phyloP scores from a whole-genome alignment of 208 protist species.

The Trypanosoma conorhini region DNA sequence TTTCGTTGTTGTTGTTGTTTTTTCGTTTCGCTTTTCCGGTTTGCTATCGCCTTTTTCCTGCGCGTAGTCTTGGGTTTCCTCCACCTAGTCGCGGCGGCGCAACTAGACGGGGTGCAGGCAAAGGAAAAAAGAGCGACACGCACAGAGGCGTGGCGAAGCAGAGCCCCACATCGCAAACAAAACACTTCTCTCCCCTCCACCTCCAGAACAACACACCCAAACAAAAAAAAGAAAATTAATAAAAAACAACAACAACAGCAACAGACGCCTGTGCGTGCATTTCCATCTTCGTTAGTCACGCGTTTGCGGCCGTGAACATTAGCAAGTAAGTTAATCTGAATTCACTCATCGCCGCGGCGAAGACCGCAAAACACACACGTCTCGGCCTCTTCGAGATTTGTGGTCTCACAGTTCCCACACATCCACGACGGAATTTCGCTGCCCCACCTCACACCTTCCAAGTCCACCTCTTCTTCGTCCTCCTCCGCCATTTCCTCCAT shows the following conservation, averaged over 20 bases:
- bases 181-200: no score
- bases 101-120: neutral
- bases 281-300: neutral
- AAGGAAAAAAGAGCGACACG: neutral
- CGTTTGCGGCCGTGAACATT: neutral
- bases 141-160: neutral
- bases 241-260: no score
- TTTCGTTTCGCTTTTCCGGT: slow-evolving; percentile 1
- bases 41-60: neutral
- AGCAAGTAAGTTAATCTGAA: neutral
- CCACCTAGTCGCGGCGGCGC: no score
- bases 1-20: neutral
- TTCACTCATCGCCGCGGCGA: slow-evolving; percentile 20
- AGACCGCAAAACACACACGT: slow-evolving; percentile 28
- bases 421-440: slow-evolving; percentile 26
- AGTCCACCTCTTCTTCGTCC: slow-evolving; percentile 1
- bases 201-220: neutral
- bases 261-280: neutral
- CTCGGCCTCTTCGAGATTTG: slow-evolving; percentile 32
- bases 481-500: neutral
- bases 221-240: no score
- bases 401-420: slow-evolving; percentile 31
- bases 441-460: slow-evolving; percentile 1
- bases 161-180: neutral
- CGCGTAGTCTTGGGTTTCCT: neutral